Conservation (phyloP, 1,284 basidiomycete genomes). For the Tetrapyrgos nigripes region DNA sequence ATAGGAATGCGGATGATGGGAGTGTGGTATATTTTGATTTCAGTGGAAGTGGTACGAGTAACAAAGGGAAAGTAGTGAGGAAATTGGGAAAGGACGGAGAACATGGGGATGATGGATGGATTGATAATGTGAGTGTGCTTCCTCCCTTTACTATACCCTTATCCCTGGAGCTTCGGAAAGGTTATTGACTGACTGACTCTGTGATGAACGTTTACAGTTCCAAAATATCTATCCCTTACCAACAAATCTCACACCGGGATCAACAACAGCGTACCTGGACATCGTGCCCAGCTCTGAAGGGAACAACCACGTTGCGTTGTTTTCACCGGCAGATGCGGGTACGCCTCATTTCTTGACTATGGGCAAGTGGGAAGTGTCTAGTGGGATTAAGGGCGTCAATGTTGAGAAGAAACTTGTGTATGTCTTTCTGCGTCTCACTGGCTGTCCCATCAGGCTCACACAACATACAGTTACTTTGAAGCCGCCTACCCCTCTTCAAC, state of each 20-base stretch:
- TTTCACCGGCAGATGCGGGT: conserved; percentile 73
- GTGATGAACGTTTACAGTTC: conserved; percentile 40
- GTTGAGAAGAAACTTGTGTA: conserved; percentile 70
- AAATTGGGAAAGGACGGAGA: conserved; percentile 82
- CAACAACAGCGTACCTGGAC: conserved; percentile 80
- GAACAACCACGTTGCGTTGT: conserved; percentile 90
- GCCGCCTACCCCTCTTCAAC: conserved; percentile 85
- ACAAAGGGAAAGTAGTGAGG: conserved; percentile 68
- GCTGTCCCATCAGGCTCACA: conserved; percentile 9
- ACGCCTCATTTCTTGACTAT: conserved; percentile 84
- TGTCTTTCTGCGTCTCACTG: conserved; percentile 41
- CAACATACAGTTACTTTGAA: conserved; percentile 82
- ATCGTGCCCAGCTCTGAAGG: conserved; percentile 82
- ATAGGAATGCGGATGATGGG: conserved; percentile 81
- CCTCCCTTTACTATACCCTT: conserved; percentile 11
- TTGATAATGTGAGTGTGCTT: conserved; percentile 68
- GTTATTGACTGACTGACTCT: not conserved
- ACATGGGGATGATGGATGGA: conserved; percentile 92
- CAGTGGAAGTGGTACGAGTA: conserved; percentile 30
- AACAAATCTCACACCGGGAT: conserved; percentile 36
- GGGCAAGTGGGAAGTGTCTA: conserved; percentile 91
- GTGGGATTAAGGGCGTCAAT: conserved; percentile 78
- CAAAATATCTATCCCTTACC: conserved; percentile 67
- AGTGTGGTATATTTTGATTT: conserved; percentile 81
- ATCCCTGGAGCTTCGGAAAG: not conserved